Percentiles rank a stretch among this genome's conserved stretches.
phyloP scores from a whole-genome alignment of 768 basidiomycete genomes.

The Boletus rex-veris region DNA sequence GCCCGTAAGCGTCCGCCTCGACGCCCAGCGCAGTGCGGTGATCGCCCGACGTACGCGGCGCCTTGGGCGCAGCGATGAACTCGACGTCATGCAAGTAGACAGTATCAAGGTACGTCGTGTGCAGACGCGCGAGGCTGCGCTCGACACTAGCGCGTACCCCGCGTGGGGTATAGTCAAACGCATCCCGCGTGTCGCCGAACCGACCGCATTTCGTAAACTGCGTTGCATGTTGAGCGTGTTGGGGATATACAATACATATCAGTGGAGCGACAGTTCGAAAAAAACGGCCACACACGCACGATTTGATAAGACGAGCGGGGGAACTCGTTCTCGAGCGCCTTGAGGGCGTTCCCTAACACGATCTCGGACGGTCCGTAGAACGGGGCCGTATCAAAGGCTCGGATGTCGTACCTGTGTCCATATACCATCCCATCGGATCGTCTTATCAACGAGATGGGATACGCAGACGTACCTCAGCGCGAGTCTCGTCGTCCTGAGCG shows the following conservation, averaged over 20 bases:
- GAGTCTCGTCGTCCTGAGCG: slow-evolving; percentile 65
- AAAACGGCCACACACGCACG: slow-evolving; percentile 34
- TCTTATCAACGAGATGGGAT: background rate
- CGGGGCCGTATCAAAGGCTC: slow-evolving; percentile 77
- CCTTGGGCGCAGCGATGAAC: slow-evolving; percentile 56
- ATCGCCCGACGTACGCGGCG: slow-evolving; percentile 51
- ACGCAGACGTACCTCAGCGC: slow-evolving; percentile 59
- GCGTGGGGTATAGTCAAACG: slow-evolving; percentile 72
- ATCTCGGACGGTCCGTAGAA: slow-evolving; percentile 82
- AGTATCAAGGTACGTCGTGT: slow-evolving; percentile 73
- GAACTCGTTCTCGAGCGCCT: slow-evolving; percentile 60
- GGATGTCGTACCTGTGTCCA: slow-evolving; percentile 65
- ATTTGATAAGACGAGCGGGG: slow-evolving; percentile 76
- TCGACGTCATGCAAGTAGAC: slow-evolving; percentile 87
- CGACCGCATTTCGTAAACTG: slow-evolving; percentile 89
- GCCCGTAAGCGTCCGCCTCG: slow-evolving; percentile 61
- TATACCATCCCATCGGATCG: background rate
- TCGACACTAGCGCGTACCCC: slow-evolving; percentile 64
- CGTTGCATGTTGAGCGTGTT: background rate
- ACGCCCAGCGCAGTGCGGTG: slow-evolving; percentile 51
- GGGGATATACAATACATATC: too few species aligned
- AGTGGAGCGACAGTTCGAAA: too few species aligned
- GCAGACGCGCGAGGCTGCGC: slow-evolving; percentile 63
- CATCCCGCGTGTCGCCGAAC: slow-evolving; percentile 47
- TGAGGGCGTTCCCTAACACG: slow-evolving; percentile 63